Conservation (phyloP, 2,329 filamentous ascomycete genomes). For the Colletotrichum sp. region DNA sequence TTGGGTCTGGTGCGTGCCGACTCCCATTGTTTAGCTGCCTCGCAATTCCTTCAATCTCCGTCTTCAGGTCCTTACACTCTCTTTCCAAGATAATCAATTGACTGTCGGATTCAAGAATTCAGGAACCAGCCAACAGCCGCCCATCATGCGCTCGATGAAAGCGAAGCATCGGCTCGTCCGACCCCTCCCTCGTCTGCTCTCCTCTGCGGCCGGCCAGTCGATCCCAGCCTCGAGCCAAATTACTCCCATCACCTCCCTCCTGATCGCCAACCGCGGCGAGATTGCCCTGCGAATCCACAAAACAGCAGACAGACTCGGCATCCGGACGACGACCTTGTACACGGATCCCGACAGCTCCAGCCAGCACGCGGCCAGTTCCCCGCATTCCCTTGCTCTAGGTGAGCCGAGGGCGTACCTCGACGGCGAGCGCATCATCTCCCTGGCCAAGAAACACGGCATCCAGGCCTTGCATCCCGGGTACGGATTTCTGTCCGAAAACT, state of each 20-base stretch:
- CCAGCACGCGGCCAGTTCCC: slow-evolving; percentile 87
- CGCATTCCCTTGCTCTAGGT: slow-evolving; percentile 84
- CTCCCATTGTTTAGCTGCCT: neutral
- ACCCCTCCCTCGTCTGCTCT: slow-evolving; percentile 43
- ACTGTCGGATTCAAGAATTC: neutral
- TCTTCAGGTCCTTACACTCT: neutral
- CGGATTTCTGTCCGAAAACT: slow-evolving; percentile 94
- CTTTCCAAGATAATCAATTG: neutral
- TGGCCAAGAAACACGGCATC: slow-evolving; percentile 86
- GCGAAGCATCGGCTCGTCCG: slow-evolving; percentile 54
- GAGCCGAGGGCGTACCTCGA: slow-evolving; percentile 88
- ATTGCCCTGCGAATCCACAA: slow-evolving; percentile 92
- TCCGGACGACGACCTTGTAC: slow-evolving; percentile 92
- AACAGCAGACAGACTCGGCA: slow-evolving; percentile 87
- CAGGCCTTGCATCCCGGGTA: slow-evolving; percentile 95
- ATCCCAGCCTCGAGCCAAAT: slow-evolving; percentile 27
- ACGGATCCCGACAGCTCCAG: slow-evolving; percentile 88
- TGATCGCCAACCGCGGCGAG: slow-evolving; percentile 97
- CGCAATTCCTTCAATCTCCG: neutral
- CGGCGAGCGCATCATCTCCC: slow-evolving; percentile 86
- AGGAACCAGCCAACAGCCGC: neutral
- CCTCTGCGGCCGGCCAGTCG: slow-evolving; percentile 23
- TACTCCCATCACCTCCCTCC: slow-evolving; percentile 74
- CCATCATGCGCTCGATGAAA: slow-evolving; percentile 61
- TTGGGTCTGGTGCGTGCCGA: neutral